Evolutionary conservation across 2,329 filamentous ascomycete genomes (phyloP).

Genomic region (Colletotrichum cereale): DNA sequence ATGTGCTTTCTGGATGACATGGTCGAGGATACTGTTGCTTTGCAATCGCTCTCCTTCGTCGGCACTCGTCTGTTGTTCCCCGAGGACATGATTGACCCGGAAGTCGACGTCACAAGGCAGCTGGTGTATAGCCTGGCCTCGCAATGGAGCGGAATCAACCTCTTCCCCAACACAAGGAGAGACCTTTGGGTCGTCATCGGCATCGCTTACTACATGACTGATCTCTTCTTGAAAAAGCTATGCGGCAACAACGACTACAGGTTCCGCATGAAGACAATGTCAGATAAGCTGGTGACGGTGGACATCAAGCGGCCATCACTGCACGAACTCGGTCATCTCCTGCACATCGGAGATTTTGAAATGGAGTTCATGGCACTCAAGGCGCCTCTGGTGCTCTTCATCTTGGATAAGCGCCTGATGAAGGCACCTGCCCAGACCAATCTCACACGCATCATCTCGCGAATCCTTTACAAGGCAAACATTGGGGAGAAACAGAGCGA

Average conservation of each 20-base stretch:
- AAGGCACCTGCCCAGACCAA: conserved; percentile 81
- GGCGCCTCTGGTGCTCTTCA: conserved; percentile 90
- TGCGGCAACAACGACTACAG: conserved; percentile 96
- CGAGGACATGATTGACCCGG: conserved; percentile 85
- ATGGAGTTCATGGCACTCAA: conserved; percentile 92
- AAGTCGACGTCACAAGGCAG: conserved; percentile 82
- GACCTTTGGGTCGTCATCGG: conserved; percentile 94
- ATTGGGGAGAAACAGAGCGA: conserved; percentile 72
- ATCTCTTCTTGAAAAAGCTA: conserved; percentile 89
- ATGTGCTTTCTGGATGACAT: conserved; percentile 95
- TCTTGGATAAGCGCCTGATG: conserved; percentile 89
- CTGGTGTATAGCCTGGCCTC: conserved; percentile 87
- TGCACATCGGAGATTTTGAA: conserved; percentile 87
- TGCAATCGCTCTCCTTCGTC: conserved; percentile 88
- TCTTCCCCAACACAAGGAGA: conserved; percentile 82
- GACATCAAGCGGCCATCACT: conserved; percentile 88
- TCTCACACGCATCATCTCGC: conserved; percentile 86
- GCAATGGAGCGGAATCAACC: conserved; percentile 95
- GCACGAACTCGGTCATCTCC: conserved; percentile 79
- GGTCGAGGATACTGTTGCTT: conserved; percentile 77
- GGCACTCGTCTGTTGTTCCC: conserved; percentile 89
- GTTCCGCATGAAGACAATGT: conserved; percentile 87
- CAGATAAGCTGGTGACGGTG: conserved; percentile 83
- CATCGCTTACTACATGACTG: conserved; percentile 94
- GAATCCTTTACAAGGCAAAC: conserved; percentile 87